A percentile compares a stretch with the other conserved stretches of the same genome.
These are phyloP conservation scores for Pyricularia sp. DNA, from an alignment of 2,329 filamentous ascomycete genomes.

Conservation along the genomic window DNA sequence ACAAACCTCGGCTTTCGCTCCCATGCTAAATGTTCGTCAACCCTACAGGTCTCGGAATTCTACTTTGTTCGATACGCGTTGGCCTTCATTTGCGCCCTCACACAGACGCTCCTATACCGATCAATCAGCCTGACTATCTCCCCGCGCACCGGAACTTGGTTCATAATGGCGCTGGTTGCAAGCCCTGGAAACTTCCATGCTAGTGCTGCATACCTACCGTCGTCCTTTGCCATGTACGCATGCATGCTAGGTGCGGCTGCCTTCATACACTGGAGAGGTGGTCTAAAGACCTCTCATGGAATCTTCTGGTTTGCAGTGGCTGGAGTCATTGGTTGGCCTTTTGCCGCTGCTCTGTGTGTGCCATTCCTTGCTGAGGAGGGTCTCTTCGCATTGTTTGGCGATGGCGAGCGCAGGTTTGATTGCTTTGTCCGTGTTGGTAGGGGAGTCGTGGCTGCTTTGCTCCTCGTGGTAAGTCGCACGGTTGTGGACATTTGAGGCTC, in stretches of 20 bases:
- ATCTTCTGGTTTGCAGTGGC: conserved; percentile 87
- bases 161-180: conserved; percentile 61
- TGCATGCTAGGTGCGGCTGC: conserved; percentile 73
- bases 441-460: conserved; percentile 51
- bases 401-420: conserved; percentile 45
- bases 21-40: background rate
- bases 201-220: conserved; percentile 74
- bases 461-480: conserved; percentile 49
- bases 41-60: conserved; percentile 53
- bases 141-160: conserved; percentile 72
- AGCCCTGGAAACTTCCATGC: conserved; percentile 93
- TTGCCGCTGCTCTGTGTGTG: conserved; percentile 66
- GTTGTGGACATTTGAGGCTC: background rate
- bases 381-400: conserved; percentile 41
- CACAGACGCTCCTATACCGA: conserved; percentile 70
- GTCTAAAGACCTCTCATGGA: conserved; percentile 65
- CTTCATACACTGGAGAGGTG: conserved; percentile 81
- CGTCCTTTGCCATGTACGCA: conserved; percentile 94
- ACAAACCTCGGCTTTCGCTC: background rate
- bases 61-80: conserved; percentile 71
- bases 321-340: conserved; percentile 85
- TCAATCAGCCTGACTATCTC: conserved; percentile 66
- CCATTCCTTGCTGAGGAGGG: conserved; percentile 74
- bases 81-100: conserved; percentile 63
- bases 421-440: conserved; percentile 49